Evolutionary conservation across 768 basidiomycete species (phyloP).

Genomic region (Mycena filopes): DNA sequence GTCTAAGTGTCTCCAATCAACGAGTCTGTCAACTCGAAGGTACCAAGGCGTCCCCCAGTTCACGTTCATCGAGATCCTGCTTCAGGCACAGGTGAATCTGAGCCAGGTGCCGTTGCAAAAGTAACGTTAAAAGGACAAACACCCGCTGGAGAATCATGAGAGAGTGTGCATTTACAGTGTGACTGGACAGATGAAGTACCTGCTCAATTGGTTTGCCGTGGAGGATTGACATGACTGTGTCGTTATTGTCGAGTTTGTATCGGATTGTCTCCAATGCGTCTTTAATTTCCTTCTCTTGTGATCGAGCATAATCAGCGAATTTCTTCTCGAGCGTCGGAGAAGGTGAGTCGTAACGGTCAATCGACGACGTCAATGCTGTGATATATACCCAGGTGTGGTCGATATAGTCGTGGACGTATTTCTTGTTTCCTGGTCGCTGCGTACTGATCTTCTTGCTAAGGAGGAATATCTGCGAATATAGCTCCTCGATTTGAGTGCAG

Average conservation of each 20-base stretch:
- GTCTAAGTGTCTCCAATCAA: too few relatives aligned
- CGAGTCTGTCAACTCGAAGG: too few relatives aligned
- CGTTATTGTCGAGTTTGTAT: conserved; percentile 5
- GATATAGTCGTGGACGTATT: conserved; percentile 21
- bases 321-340: background rate
- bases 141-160: background rate
- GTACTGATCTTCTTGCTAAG: background rate
- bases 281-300: conserved; percentile 1
- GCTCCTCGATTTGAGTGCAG: conserved; percentile 24
- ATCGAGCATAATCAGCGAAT: background rate
- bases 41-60: background rate
- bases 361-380: background rate
- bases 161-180: background rate
- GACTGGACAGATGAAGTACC: background rate
- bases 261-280: conserved; percentile 4
- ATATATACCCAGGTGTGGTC: background rate
- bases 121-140: conserved; percentile 10
- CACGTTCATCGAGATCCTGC: background rate
- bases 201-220: conserved; percentile 5
- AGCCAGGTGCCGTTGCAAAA: conserved; percentile 7
- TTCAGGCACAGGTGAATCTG: conserved; percentile 15
- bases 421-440: conserved; percentile 27
- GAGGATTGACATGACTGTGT: background rate
- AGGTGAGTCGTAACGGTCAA: background rate
- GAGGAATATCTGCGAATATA: conserved; percentile 19